A percentile compares a stretch with the other conserved stretches of the same genome.
Evolutionary conservation across 2,329 filamentous ascomycete species (phyloP).

Genomic region (Aspergillus caelatus): DNA sequence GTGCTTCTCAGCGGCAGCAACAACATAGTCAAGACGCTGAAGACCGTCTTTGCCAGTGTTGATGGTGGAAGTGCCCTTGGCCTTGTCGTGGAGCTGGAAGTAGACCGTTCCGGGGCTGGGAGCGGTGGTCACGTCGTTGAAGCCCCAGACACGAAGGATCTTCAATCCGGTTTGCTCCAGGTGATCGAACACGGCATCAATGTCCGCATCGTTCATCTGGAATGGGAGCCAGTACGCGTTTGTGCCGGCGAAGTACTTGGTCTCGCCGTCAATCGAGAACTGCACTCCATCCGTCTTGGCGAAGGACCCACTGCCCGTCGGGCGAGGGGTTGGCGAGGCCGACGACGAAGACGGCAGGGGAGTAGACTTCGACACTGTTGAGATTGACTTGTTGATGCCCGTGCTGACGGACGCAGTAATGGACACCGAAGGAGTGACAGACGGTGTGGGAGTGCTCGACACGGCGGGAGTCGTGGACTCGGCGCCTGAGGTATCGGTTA

Average conservation of each 20-base stretch:
- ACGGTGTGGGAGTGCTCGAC: neutral
- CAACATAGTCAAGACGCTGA: constrained; percentile 19
- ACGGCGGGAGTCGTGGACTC: neutral
- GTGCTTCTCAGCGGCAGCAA: constrained; percentile 13
- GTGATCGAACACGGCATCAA: neutral
- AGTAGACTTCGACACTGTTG: neutral
- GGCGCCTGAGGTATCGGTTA: neutral
- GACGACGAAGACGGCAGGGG: neutral
- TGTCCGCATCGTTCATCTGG: constrained; percentile 8
- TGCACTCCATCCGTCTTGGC: neutral
- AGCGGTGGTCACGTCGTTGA: constrained; percentile 19
- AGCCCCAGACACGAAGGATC: constrained; percentile 21
- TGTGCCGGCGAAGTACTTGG: constrained; percentile 19
- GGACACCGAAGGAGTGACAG: neutral
- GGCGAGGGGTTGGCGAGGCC: neutral
- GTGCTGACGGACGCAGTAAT: neutral
- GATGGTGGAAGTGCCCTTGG: constrained; percentile 17
- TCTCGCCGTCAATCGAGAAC: constrained; percentile 19
- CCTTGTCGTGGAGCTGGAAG: constrained; percentile 15
- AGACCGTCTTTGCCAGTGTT: constrained; percentile 3
- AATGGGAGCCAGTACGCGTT: constrained; percentile 21
- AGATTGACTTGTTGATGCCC: neutral
- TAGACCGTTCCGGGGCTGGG: constrained; percentile 12
- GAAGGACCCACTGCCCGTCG: neutral
- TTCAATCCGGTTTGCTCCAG: constrained; percentile 10